Base-by-base conservation (phyloP, 2,329 filamentous ascomycete genomes). In the Plectosphaerella plurivora region DNA sequence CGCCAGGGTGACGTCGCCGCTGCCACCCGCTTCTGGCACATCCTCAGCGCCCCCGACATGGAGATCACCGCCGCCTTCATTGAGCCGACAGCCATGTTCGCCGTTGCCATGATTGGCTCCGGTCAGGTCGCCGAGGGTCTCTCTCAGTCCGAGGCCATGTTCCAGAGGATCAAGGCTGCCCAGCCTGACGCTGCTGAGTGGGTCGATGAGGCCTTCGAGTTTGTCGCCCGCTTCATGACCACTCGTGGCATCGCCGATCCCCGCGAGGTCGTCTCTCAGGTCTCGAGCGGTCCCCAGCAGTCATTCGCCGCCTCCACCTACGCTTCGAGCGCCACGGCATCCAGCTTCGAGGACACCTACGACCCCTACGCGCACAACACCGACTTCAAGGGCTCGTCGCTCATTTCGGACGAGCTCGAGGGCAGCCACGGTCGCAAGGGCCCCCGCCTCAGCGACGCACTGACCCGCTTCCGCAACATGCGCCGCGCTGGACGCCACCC, bases 341-440 rank as follows among this genome's bases (percentile, higher is more conserved):
- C 84, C 5, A 80, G 81, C 51, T 86, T 83, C 53, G 88, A 95
- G 62, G 93, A 97, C 59, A 86, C 84, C 8, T 95, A 88, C 63
- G 94, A 99, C 65, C 94, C 94, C 2, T 96, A 97, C 65, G 89
- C 88, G 14, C 84, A 89, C 63, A 91, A 83, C 59, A 96, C 91
- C 35, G 94, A 99, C 68, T 93, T 94, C 76, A 93, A 93, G 70
- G 92, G 91, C 41, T 97, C 94, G 12, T 87, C 91, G 15, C 78
- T 91, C 53, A 97, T 97, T 63, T 89, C 91, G 1, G 92, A 97
- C 57, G 83, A 94, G 59, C 81, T 97, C 20, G 93, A 97, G 73
- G 89, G 87, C 62, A 81, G 83, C 39, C 85, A 86, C 61, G 88
- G 87, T 48, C 85, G 88, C 54, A 84, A 86, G 59, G 86, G 85